These are phyloP conservation scores for Dothideomycetes sp. DNA, from an alignment of 2,329 filamentous ascomycete genomes.

Conservation along the genomic window DNA sequence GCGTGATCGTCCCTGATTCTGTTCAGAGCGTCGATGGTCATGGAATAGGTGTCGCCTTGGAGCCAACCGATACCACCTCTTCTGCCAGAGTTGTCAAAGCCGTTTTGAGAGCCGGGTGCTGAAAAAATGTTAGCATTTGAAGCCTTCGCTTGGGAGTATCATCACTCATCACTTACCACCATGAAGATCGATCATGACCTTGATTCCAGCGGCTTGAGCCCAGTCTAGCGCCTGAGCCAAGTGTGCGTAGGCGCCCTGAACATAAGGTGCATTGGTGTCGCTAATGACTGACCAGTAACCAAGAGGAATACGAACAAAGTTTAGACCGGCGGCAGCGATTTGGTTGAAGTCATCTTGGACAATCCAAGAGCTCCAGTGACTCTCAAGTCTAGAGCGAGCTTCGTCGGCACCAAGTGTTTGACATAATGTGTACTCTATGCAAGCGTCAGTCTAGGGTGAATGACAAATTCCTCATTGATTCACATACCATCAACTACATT, in stretches of 20 bases:
- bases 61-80: slow-evolving; percentile 40
- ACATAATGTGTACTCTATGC: slow-evolving; percentile 41
- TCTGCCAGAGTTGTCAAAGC: slow-evolving; percentile 56
- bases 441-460: slow-evolving; percentile 19
- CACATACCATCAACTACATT: slow-evolving; percentile 43
- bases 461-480: background rate
- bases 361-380: slow-evolving; percentile 53
- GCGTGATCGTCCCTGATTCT: slow-evolving; percentile 39
- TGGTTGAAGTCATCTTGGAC: slow-evolving; percentile 45
- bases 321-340: slow-evolving; percentile 49
- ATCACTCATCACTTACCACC: slow-evolving; percentile 48
- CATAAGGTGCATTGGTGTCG: slow-evolving; percentile 47
- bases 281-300: slow-evolving; percentile 55
- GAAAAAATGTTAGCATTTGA: slow-evolving; percentile 8
- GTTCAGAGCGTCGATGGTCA: slow-evolving; percentile 36
- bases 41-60: slow-evolving; percentile 33
- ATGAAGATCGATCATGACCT: slow-evolving; percentile 60
- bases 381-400: slow-evolving; percentile 38
- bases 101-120: slow-evolving; percentile 56
- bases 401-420: slow-evolving; percentile 40
- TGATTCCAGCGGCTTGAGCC: slow-evolving; percentile 49
- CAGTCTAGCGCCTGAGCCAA: slow-evolving; percentile 50
- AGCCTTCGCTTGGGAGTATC: no score
- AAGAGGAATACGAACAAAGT: slow-evolving; percentile 56
- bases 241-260: slow-evolving; percentile 51